Base-by-base conservation (phyloP, 2,329 filamentous ascomycete species). In the Paracorniculantispora psalliotae region DNA sequence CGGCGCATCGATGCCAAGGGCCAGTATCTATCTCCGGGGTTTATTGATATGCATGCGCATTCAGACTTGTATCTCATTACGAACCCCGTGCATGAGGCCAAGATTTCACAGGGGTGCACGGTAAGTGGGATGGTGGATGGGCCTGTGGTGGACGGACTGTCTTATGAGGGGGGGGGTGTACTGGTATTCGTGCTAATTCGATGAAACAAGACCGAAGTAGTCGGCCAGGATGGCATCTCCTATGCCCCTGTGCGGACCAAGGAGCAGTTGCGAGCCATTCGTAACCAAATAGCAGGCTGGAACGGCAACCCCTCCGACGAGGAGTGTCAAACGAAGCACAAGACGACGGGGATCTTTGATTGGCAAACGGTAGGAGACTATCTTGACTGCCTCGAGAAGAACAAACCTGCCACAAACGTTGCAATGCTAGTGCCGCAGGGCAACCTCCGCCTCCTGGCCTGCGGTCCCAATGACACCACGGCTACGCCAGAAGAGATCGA, bases 41-140 rank as follows among this genome's bases (percentile, higher is more conserved):
- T 67, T n/a, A 67, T 67, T 37, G 65, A 67, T 28, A 67, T 67
- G 65, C 65, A 67, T 52, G 65, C 65, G 2, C 65, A 67, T 48
- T 67, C 65, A 12, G 65, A 67, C 23, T 59, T 67, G 21, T 67
- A 67, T 23, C 64, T 67, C 10, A 63, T 67, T 26, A 63, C 63
- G 13, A 59, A 59, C 46, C 64, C 65, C 10, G 62, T 60, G 4
- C 65, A 67, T 39, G 65, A 66, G 49, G 62, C 65, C 13, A 67
- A 67, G 46, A 67, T 67, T 21, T 63, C 64, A 7, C 65, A 67
- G 37, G 65, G 65, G 2, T 67, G 65, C 55, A 67, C 65, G 43
- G 65, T 67, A 60, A 48, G 65, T 50, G 21, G 10, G n/a, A 44
- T 21, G 23, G n/a, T n/a, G n/a, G 19, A 21, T 17, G 21, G 13